Evolutionary conservation across 2,329 filamentous ascomycete genomes (phyloP).

Genomic region (Ceratocystis albifundus): DNA sequence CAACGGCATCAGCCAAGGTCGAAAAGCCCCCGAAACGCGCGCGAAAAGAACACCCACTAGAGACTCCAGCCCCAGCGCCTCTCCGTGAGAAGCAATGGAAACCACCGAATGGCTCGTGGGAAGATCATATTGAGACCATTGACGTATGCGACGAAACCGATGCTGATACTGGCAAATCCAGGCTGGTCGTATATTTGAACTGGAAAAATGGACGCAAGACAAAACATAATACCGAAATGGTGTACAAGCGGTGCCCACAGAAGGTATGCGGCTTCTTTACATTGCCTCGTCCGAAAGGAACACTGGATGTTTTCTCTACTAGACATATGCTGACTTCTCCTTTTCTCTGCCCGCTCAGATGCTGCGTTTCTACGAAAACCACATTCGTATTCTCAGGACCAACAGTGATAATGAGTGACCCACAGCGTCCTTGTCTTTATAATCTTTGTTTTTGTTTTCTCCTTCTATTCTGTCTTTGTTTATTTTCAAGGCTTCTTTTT

Average conservation of each 20-base stretch:
- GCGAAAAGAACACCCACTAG: constrained; percentile 39
- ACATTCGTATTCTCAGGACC: constrained; percentile 41
- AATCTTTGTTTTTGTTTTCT: too few relatives aligned
- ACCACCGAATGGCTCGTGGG: constrained; percentile 64
- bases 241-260: constrained; percentile 68
- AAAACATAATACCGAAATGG: constrained; percentile 54
- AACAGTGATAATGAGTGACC: background rate
- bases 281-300: background rate
- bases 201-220: constrained; percentile 67
- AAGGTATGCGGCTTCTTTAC: constrained; percentile 40
- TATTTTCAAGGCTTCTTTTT: too few relatives aligned
- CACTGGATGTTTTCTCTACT: background rate
- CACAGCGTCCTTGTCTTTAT: too few relatives aligned
- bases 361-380: constrained; percentile 48
- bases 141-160: constrained; percentile 60
- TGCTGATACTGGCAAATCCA: constrained; percentile 31
- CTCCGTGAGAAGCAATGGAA: constrained; percentile 37
- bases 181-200: constrained; percentile 55
- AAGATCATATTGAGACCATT: constrained; percentile 57
- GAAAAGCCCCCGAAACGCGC: constrained; percentile 33
- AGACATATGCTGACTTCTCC: background rate
- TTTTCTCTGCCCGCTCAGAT: constrained; percentile 34
- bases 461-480: too few relatives aligned
- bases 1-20: constrained; percentile 31
- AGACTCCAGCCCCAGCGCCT: constrained; percentile 37